Percentiles rank a stretch among this genome's conserved stretches.
phyloP scores from a whole-genome alignment of 2,329 filamentous ascomycete genomes.

The Penicillium sp. region DNA sequence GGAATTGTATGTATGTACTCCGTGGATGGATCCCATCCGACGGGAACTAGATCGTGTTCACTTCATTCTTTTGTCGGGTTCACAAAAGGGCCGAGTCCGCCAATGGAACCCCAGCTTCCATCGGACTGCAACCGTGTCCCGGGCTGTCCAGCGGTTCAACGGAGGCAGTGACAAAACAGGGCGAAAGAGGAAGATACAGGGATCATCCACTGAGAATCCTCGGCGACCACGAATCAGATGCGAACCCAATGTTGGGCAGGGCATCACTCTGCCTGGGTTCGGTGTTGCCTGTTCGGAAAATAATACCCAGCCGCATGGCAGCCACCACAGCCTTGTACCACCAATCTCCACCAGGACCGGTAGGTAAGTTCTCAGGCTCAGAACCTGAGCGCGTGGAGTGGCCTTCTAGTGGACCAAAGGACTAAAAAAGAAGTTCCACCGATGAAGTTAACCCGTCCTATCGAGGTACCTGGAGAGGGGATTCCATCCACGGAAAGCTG shows the following conservation, averaged over 20 bases:
- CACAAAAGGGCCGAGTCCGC: conserved; percentile 7
- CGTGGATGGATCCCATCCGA: not conserved
- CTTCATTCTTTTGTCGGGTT: conserved; percentile 1
- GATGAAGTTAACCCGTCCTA: not conserved
- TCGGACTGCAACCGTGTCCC: conserved; percentile 11
- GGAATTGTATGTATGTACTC: too few species aligned
- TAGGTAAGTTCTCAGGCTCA: conserved; percentile 1
- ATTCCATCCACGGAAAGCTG: conserved; percentile 22
- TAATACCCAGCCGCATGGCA: conserved; percentile 33
- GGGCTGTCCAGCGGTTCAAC: conserved; percentile 9
- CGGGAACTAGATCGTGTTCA: not conserved
- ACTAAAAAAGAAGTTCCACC: too few species aligned
- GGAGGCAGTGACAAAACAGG: conserved; percentile 1
- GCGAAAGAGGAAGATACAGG: conserved; percentile 3
- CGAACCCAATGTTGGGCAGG: conserved; percentile 6
- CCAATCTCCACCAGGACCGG: conserved; percentile 14
- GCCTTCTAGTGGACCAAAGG: not conserved
- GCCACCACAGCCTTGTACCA: conserved; percentile 29
- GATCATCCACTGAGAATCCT: conserved; percentile 11
- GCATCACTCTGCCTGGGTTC: conserved; percentile 9
- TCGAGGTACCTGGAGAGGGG: conserved; percentile 3
- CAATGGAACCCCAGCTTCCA: conserved; percentile 1
- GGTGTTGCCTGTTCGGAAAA: conserved; percentile 22
- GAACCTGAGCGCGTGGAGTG: not conserved
- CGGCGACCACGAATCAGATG: conserved; percentile 13